Evolutionary conservation across 352 stramenopile genomes (phyloP).

Genomic region (Phytophthora tubulina): DNA sequence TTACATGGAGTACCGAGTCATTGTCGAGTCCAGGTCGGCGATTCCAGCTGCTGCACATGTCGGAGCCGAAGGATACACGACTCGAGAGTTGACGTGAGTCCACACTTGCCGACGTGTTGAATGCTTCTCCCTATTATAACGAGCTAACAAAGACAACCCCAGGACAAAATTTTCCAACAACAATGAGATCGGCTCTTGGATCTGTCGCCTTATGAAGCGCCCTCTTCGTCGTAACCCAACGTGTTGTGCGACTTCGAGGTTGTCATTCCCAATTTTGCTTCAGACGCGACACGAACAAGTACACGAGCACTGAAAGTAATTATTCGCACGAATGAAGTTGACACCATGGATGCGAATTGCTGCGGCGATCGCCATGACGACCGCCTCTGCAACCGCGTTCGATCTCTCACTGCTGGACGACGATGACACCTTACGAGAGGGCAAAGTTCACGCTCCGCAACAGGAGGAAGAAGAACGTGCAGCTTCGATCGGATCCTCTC

Average conservation of each 20-base stretch:
- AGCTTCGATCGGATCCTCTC: constrained; percentile 8
- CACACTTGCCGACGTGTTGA: constrained; percentile 4
- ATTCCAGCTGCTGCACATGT: constrained; percentile 23
- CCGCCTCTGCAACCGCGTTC: constrained; percentile 11
- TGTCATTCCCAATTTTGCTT: constrained; percentile 26
- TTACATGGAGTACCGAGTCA: not conserved
- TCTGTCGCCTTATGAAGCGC: constrained; percentile 14
- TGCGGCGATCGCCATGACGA: constrained; percentile 24
- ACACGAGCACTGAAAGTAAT: constrained; percentile 1
- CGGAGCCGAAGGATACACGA: constrained; percentile 18
- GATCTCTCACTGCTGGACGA: constrained; percentile 35
- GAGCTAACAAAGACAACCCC: constrained; percentile 18
- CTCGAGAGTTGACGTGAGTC: constrained; percentile 6
- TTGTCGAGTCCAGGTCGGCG: constrained; percentile 8
- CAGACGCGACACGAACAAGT: constrained; percentile 9
- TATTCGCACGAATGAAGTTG: constrained; percentile 29
- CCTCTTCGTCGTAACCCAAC: not conserved
- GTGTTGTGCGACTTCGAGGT: constrained; percentile 12
- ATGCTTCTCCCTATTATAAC: not conserved
- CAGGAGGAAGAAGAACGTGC: constrained; percentile 32
- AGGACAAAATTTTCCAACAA: constrained; percentile 19
- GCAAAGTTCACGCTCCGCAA: constrained; percentile 16
- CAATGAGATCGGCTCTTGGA: constrained; percentile 21
- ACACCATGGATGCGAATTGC: constrained; percentile 20
- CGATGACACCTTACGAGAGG: constrained; percentile 14